These are phyloP conservation scores for Cercospora canescens DNA, from an alignment of 2,329 filamentous ascomycete species.

Conservation along the genomic window DNA sequence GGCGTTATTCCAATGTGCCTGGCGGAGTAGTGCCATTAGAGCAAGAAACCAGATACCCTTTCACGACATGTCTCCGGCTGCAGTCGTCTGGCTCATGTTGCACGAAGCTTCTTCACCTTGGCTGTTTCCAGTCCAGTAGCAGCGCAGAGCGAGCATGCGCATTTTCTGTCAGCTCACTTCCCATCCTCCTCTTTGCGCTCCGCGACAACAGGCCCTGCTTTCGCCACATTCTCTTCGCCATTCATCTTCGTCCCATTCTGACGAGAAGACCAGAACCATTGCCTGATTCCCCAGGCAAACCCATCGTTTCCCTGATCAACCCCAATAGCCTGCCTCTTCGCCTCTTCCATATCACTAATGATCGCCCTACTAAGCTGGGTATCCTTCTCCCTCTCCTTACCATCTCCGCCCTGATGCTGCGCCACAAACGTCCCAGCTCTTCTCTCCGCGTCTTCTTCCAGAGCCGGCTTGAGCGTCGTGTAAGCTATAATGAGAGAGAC, in stretches of 20 bases:
- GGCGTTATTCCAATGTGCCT: neutral
- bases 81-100: neutral
- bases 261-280: conserved; percentile 19
- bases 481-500: conserved; percentile 23
- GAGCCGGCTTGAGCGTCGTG: conserved; percentile 32
- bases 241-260: neutral
- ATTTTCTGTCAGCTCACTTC: neutral
- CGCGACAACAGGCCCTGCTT: neutral
- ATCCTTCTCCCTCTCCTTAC: conserved; percentile 15
- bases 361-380: conserved; percentile 29
- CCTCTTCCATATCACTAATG: conserved; percentile 29
- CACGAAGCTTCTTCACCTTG: neutral
- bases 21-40: neutral
- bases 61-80: neutral
- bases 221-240: neutral
- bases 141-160: neutral
- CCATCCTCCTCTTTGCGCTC: neutral
- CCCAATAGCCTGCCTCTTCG: conserved; percentile 21
- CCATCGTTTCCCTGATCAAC: conserved; percentile 15
- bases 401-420: conserved; percentile 2
- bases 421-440: conserved; percentile 8
- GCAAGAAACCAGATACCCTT: conserved; percentile 1
- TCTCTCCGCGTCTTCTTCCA: conserved; percentile 28
- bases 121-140: neutral
- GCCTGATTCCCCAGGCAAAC: conserved; percentile 31